Evolutionary conservation across 1,139 yeast genomes (phyloP), one percentile per base, ranked within the genome.

Genomic region (Saccharomyces hybrid): DNA sequence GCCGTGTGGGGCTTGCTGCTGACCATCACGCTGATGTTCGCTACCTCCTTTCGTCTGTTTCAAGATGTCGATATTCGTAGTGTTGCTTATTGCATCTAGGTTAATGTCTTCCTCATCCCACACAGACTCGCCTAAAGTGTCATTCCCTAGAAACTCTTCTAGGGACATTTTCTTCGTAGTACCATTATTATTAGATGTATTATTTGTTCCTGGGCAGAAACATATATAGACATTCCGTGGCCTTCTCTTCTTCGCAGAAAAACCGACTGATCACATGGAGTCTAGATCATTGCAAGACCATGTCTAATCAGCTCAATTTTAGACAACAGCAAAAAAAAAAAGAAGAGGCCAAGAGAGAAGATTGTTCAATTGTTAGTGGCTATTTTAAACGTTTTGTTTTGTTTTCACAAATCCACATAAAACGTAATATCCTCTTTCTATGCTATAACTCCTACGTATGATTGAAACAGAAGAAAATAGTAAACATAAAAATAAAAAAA

Each of bases 141-240:
- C 69, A 52, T 68, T 70, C 47, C 69, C 69, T 19, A 68, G 62
- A 58, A 68, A 68, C 54, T 68, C 71, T 53, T 68, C 71, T 48
- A 68, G 59, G 38, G 72, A 68, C 72, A 68, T 68, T 55, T 68
- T 68, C 57, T 68, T 68, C 52, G 62, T 63, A 32, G 62, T 60
- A 55, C 63, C 67, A 62, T 58, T 57, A 50, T 56, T 55, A 48
- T 50, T 54, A 50, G 57, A 48, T 16, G 42, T 38, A 16, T 38
- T 38, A 38, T 38, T 38, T 11, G 42, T 38, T 38, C 42, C 42
- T 38, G 23, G 23, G 11, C 11, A 38, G 42, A 38, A 38, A 38
- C 23, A 38, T 38, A 16, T 16, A 16, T 38, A 38, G 42, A 38
- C 42, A 38, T 38, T 16, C 23, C 42, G 23, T 38, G 42, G 13